A percentile compares a stretch with the other conserved stretches of the same genome.
phyloP scores from a whole-genome alignment of 345 rosid species.

The Rhodamnia argentea region DNA sequence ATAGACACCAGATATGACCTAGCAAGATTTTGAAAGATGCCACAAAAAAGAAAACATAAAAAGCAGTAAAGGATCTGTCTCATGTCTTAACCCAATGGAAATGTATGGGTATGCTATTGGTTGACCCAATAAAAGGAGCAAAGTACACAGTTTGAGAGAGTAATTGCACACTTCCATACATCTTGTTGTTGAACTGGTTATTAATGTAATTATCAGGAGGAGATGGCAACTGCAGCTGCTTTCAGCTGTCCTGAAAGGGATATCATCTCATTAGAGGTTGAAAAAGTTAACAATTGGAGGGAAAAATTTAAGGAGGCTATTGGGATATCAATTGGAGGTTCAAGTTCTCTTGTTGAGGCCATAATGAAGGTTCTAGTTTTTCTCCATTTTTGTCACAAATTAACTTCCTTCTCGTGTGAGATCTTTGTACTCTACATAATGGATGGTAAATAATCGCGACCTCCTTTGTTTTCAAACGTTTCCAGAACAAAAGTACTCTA shows the following conservation, averaged over 20 bases:
- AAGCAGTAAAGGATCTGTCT: neutral
- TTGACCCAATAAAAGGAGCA: neutral
- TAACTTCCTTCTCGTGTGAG: neutral
- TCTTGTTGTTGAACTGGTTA: neutral
- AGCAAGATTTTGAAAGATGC: neutral
- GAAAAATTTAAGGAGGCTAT: slow-evolving; percentile 20
- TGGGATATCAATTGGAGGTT: slow-evolving; percentile 18
- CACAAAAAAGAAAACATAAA: neutral
- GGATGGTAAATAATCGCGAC: neutral
- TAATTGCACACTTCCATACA: neutral
- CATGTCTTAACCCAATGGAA: neutral
- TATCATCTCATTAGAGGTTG: slow-evolving; percentile 33
- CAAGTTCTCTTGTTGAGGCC: slow-evolving; percentile 17
- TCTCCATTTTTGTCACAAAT: neutral
- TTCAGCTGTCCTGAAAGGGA: slow-evolving; percentile 47
- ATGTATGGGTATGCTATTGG: neutral
- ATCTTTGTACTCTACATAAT: neutral
- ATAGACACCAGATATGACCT: neutral
- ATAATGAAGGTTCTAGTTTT: slow-evolving; percentile 31
- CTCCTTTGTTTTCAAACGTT: neutral
- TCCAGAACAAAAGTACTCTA: slow-evolving; percentile 42
- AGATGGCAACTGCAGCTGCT: slow-evolving; percentile 29
- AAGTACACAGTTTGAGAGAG: neutral
- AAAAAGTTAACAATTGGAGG: slow-evolving; percentile 56
- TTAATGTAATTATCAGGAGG: slow-evolving; percentile 26